Percentiles rank a stretch among this genome's conserved stretches.
Conservation (phyloP, 352 stramenopile species). For the Phytophthora kernoviae region DNA sequence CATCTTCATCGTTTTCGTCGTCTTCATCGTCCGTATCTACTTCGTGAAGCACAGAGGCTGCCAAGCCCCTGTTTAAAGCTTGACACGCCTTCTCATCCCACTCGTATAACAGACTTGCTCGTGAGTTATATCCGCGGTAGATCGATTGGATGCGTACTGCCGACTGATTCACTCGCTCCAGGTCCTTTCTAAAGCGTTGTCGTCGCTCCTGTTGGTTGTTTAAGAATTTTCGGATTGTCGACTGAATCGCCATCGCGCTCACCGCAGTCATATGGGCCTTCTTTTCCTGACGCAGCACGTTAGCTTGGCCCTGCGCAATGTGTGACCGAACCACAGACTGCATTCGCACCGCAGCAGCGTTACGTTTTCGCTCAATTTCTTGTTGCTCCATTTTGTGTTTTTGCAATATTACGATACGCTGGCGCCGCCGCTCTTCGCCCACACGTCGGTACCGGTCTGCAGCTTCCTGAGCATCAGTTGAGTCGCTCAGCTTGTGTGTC, state of each 20-base stretch:
- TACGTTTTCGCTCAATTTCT: slow-evolving; percentile 47
- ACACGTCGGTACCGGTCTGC: slow-evolving; percentile 51
- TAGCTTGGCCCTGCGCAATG: slow-evolving; percentile 36
- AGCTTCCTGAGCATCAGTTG: slow-evolving; percentile 17
- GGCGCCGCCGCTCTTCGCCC: slow-evolving; percentile 54
- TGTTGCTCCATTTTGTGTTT: slow-evolving; percentile 60
- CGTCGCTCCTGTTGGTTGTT: slow-evolving; percentile 46
- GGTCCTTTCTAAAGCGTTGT: slow-evolving; percentile 49
- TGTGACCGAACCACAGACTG: slow-evolving; percentile 55
- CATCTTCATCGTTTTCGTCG: neutral
- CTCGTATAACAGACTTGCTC: slow-evolving; percentile 43
- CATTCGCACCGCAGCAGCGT: slow-evolving; percentile 47
- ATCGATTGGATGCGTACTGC: slow-evolving; percentile 71
- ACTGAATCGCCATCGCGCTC: slow-evolving; percentile 74
- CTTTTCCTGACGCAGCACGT: slow-evolving; percentile 43
- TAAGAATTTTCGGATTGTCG: slow-evolving; percentile 63
- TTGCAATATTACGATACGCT: slow-evolving; percentile 57
- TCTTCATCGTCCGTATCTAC: slow-evolving; percentile 19
- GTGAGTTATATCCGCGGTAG: slow-evolving; percentile 68
- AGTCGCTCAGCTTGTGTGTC: slow-evolving; percentile 42
- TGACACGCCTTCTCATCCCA: slow-evolving; percentile 36
- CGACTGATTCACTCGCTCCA: slow-evolving; percentile 67
- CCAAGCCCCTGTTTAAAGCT: slow-evolving; percentile 15
- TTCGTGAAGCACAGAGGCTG: slow-evolving; percentile 11
- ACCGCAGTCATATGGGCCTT: slow-evolving; percentile 60